These are phyloP conservation scores for Tricholomella constricta DNA, from an alignment of 768 basidiomycete species.

Conservation along the genomic window DNA sequence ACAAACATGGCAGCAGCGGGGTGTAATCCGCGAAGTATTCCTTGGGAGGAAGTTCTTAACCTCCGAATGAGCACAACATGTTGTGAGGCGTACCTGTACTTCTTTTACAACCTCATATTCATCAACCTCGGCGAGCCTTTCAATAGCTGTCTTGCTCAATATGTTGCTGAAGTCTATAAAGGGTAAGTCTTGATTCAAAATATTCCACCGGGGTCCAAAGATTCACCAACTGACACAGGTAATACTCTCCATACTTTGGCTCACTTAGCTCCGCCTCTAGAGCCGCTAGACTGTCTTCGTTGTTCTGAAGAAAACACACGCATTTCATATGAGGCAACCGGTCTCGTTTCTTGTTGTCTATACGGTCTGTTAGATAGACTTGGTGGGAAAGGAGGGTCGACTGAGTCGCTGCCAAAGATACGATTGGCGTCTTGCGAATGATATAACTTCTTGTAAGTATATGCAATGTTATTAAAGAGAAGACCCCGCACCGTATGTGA, in stretches of 20 bases:
- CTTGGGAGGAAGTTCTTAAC: slow-evolving; percentile 39
- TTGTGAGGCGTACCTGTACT: slow-evolving; percentile 74
- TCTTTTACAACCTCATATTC: slow-evolving; percentile 96
- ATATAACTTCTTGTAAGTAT: slow-evolving; percentile 5
- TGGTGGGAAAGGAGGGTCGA: slow-evolving; percentile 92
- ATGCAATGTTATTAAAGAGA: neutral
- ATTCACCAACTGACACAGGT: slow-evolving; percentile 95
- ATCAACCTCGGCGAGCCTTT: slow-evolving; percentile 90
- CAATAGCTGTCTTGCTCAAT: slow-evolving; percentile 86
- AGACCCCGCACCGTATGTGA: slow-evolving; percentile 75
- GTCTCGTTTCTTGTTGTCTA: slow-evolving; percentile 92
- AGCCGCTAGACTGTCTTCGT: slow-evolving; percentile 78
- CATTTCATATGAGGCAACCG: slow-evolving; percentile 97
- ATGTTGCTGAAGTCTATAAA: slow-evolving; percentile 91
- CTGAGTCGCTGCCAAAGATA: slow-evolving; percentile 93
- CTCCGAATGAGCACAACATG: neutral
- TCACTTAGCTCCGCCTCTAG: slow-evolving; percentile 83
- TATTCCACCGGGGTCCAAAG: slow-evolving; percentile 30
- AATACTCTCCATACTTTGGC: slow-evolving; percentile 97
- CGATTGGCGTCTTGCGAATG: slow-evolving; percentile 81
- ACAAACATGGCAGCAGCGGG: slow-evolving; percentile 82
- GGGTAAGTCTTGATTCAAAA: slow-evolving; percentile 20
- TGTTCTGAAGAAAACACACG: slow-evolving; percentile 88
- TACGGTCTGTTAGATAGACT: slow-evolving; percentile 96
- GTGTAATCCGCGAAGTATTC: slow-evolving; percentile 98